These are phyloP conservation scores for Haberlea rhodopensis DNA, from an alignment of 257 asterid genomes.

Conservation along the genomic window DNA sequence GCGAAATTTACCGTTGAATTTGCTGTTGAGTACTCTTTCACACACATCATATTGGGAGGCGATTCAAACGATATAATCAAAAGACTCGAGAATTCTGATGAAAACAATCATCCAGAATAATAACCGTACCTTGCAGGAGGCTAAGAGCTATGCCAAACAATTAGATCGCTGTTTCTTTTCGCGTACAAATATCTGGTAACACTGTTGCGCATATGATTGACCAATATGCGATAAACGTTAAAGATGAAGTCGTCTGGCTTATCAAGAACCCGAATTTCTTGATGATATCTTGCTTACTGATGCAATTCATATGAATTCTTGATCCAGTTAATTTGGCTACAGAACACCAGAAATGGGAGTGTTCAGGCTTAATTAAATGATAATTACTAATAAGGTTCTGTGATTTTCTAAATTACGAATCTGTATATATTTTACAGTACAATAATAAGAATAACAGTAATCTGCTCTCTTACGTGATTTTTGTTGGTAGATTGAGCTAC, in stretches of 20 bases:
- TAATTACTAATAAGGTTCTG: too few relatives aligned
- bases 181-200: conserved; percentile 19
- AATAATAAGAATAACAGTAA: too few relatives aligned
- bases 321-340: too few relatives aligned
- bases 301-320: not conserved
- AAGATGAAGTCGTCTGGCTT: conserved; percentile 25
- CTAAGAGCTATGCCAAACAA: conserved; percentile 9
- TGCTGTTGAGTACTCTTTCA: conserved; percentile 11
- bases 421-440: too few relatives aligned
- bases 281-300: conserved; percentile 17
- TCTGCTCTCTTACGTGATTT: too few relatives aligned
- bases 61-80: not conserved
- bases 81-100: not conserved
- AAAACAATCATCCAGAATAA: not conserved
- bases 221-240: conserved; percentile 15
- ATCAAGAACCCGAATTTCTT: conserved; percentile 24
- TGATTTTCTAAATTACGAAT: too few relatives aligned
- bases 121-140: not conserved
- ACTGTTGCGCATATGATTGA: conserved; percentile 23
- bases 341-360: too few relatives aligned
- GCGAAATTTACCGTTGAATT: conserved; percentile 25
- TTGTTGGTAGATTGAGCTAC: too few relatives aligned
- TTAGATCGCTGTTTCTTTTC: conserved; percentile 11
- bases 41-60: conserved; percentile 17
- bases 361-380: too few relatives aligned